These are phyloP conservation scores for Xylaria longipes DNA, from an alignment of 495 filamentous ascomycete species.

Conservation along the genomic window DNA sequence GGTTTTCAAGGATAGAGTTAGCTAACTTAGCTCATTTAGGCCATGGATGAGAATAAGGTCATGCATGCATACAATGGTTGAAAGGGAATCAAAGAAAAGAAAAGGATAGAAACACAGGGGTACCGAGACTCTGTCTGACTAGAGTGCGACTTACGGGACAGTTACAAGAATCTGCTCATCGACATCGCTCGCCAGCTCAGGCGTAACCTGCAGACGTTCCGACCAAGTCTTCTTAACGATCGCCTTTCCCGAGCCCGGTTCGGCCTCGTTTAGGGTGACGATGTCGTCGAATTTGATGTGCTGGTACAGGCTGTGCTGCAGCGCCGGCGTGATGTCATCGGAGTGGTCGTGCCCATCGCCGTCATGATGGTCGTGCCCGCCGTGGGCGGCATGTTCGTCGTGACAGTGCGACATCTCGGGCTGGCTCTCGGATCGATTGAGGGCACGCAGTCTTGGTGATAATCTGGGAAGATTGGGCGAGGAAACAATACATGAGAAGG, in stretches of 20 bases:
- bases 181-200: slow-evolving; percentile 80
- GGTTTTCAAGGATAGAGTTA: slow-evolving; percentile 3
- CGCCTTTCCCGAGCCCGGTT: slow-evolving; percentile 68
- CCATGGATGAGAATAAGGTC: not conserved
- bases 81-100: not conserved
- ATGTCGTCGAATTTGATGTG: slow-evolving; percentile 90
- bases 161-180: slow-evolving; percentile 94
- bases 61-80: no score
- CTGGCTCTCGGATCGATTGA: not conserved
- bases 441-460: not conserved
- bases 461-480: not conserved
- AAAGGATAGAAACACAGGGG: not conserved
- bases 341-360: slow-evolving; percentile 72
- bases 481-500: not conserved
- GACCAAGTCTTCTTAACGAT: slow-evolving; percentile 92
- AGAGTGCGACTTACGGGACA: slow-evolving; percentile 72
- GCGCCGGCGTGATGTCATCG: slow-evolving; percentile 63
- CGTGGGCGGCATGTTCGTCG: slow-evolving; percentile 51
- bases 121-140: not conserved
- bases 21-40: not conserved
- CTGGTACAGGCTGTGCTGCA: slow-evolving; percentile 82
- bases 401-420: slow-evolving; percentile 55
- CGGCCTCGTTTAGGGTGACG: slow-evolving; percentile 81
- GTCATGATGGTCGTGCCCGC: slow-evolving; percentile 38
- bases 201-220: slow-evolving; percentile 71